Conservation (phyloP, 371 early-diverging fungal species). For the Rhizomucor pusillus region DNA sequence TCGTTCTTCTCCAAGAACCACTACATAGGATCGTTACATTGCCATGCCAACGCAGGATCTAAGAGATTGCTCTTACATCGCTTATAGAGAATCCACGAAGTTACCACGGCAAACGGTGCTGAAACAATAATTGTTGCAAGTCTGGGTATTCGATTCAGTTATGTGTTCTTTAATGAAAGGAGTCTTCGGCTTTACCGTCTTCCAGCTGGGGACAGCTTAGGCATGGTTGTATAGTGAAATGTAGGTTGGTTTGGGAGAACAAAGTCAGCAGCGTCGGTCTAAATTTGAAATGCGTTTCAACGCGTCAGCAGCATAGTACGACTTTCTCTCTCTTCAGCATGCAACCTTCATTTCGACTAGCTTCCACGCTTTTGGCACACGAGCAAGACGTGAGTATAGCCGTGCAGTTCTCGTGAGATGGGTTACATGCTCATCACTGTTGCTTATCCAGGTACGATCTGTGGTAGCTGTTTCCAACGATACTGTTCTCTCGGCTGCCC, state of each 20-base stretch:
- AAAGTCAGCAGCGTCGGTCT: background rate
- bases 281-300: too few species aligned
- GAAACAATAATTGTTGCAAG: conserved; percentile 42
- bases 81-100: conserved; percentile 44
- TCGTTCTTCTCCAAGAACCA: conserved; percentile 39
- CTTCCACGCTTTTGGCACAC: conserved; percentile 18
- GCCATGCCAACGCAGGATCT: background rate
- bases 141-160: conserved; percentile 10
- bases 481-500: conserved; percentile 74
- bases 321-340: conserved; percentile 2
- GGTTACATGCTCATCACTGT: background rate
- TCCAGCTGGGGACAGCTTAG: conserved; percentile 10
- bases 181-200: conserved; percentile 1
- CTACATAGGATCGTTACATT: conserved; percentile 10
- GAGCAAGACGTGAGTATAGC: conserved; percentile 32
- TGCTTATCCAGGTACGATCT: conserved; percentile 61
- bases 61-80: conserved; percentile 20
- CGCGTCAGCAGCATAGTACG: background rate
- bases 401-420: background rate
- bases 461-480: conserved; percentile 63
- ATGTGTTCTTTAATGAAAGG: background rate
- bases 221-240: too few species aligned
- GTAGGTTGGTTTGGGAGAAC: background rate
- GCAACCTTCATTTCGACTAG: conserved; percentile 11
- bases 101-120: conserved; percentile 36